These are phyloP conservation scores for Blastomyces silverae DNA, from an alignment of 2,329 filamentous ascomycete species.

Conservation along the genomic window DNA sequence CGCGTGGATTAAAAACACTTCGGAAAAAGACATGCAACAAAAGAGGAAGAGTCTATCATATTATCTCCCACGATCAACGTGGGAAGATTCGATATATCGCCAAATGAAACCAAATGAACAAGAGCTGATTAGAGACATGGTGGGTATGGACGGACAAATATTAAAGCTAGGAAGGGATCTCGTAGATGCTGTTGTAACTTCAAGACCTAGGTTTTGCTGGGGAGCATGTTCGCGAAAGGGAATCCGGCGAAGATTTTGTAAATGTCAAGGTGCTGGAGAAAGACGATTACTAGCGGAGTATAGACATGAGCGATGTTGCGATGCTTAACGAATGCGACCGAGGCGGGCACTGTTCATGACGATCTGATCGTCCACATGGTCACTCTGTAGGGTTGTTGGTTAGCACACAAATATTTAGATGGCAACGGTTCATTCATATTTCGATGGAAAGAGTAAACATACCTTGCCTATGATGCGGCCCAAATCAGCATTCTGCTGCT, in stretches of 20 bases:
- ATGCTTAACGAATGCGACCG: constrained; percentile 47
- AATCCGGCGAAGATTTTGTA: not conserved
- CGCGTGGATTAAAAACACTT: not conserved
- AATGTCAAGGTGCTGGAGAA: not conserved
- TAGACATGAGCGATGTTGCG: not conserved
- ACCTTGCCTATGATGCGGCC: constrained; percentile 73
- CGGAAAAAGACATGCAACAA: not conserved
- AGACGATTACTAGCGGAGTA: not conserved
- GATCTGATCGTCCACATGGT: constrained; percentile 74
- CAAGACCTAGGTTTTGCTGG: not conserved
- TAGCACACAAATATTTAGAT: constrained; percentile 20
- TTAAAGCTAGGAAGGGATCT: not conserved
- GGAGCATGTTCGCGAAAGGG: not conserved
- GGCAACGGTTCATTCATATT: not conserved
- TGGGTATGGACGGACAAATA: not conserved
- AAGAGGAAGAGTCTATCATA: constrained; percentile 5
- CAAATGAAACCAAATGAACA: not conserved
- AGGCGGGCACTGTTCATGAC: constrained; percentile 68
- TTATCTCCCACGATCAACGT: constrained; percentile 10
- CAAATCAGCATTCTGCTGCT: constrained; percentile 70
- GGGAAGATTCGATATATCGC: constrained; percentile 1
- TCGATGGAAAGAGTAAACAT: constrained; percentile 25
- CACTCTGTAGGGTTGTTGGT: constrained; percentile 53
- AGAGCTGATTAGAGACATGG: not conserved
- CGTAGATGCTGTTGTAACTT: not conserved